Percentiles rank a stretch among this genome's conserved stretches.
These are phyloP conservation scores for Lentinus brumalis DNA, from an alignment of 768 basidiomycete species.

Conservation along the genomic window DNA sequence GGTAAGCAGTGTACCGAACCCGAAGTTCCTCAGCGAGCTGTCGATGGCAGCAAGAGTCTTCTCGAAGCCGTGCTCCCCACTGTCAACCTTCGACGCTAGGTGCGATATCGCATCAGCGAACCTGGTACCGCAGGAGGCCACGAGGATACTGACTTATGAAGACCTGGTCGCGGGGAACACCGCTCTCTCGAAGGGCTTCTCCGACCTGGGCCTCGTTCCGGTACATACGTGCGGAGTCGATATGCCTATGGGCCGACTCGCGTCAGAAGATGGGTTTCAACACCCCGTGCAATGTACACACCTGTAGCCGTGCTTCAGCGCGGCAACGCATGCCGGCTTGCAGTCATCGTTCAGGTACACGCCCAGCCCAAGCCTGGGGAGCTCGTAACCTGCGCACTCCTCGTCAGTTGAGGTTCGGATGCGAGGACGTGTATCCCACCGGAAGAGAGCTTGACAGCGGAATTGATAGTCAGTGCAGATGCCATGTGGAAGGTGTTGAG, in stretches of 20 bases:
- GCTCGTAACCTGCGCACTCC: slow-evolving; percentile 45
- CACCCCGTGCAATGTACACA: slow-evolving; percentile 20
- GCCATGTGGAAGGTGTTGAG: not conserved
- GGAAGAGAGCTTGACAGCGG: slow-evolving; percentile 37
- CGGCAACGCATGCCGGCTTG: slow-evolving; percentile 55
- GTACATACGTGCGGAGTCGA: slow-evolving; percentile 76
- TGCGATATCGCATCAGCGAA: not conserved
- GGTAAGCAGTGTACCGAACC: slow-evolving; percentile 49
- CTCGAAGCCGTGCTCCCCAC: slow-evolving; percentile 63
- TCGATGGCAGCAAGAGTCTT: slow-evolving; percentile 60
- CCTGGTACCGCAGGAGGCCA: not conserved
- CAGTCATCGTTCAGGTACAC: slow-evolving; percentile 69
- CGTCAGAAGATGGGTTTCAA: not conserved
- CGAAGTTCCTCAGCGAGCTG: slow-evolving; percentile 57
- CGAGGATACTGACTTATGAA: slow-evolving; percentile 62
- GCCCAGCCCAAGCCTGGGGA: slow-evolving; percentile 70
- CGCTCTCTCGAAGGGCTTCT: slow-evolving; percentile 57
- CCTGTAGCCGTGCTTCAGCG: slow-evolving; percentile 69
- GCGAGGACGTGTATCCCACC: slow-evolving; percentile 27
- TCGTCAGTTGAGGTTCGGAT: too few species aligned
- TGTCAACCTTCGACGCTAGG: slow-evolving; percentile 66
- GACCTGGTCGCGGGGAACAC: slow-evolving; percentile 55
- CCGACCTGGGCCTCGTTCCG: slow-evolving; percentile 65
- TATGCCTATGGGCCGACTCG: slow-evolving; percentile 47
- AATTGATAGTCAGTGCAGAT: slow-evolving; percentile 31